Conservation (phyloP, 2,329 filamentous ascomycete species). For the Waltergamsia citrina region DNA sequence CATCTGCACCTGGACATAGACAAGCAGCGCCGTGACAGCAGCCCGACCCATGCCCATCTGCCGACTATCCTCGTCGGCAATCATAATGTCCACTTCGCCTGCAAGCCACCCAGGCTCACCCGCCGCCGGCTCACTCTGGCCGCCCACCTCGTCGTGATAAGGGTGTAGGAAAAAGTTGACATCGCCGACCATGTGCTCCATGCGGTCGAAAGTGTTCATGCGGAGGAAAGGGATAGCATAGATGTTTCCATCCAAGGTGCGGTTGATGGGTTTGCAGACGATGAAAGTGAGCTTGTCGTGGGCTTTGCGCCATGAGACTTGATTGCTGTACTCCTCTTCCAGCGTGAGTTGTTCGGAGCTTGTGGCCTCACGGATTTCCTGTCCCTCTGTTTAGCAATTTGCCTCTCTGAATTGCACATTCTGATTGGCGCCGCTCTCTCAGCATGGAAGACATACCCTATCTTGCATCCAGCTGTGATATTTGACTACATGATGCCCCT, state of each 20-base stretch:
- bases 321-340: constrained; percentile 81
- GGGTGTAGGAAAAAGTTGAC: constrained; percentile 72
- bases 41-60: constrained; percentile 56
- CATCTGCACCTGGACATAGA: constrained; percentile 52
- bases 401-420: neutral
- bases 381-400: neutral
- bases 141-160: constrained; percentile 42
- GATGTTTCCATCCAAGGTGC: neutral
- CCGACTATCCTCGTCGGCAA: constrained; percentile 50
- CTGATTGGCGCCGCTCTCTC: neutral
- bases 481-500: constrained; percentile 65
- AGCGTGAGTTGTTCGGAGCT: constrained; percentile 79
- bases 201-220: constrained; percentile 41
- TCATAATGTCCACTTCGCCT: constrained; percentile 83
- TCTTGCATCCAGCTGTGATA: constrained; percentile 95
- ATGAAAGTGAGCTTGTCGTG: constrained; percentile 91
- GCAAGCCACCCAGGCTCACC: constrained; percentile 22
- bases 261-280: constrained; percentile 46
- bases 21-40: constrained; percentile 58
- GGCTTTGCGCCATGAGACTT: constrained; percentile 74
- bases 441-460: constrained; percentile 33
- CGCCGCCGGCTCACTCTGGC: constrained; percentile 28
- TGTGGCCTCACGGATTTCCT: constrained; percentile 74
- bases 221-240: constrained; percentile 1
- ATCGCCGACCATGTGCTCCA: constrained; percentile 58